Evolutionary conservation across 1,284 basidiomycete genomes (phyloP).

Genomic region (Puccinia polysora): DNA sequence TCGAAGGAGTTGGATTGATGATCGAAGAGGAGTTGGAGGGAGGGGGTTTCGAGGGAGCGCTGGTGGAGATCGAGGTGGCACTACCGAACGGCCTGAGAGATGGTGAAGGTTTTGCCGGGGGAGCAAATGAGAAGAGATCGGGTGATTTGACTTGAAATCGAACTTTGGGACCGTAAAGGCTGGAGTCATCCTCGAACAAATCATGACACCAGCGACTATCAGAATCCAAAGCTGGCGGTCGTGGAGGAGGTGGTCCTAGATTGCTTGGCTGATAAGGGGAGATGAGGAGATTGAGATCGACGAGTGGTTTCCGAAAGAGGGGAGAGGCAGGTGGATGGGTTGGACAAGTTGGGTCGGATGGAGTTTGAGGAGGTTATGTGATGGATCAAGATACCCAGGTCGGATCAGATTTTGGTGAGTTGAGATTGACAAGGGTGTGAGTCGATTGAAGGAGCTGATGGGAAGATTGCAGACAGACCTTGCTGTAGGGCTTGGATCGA

Average conservation of each 20-base stretch:
- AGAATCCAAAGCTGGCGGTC: background rate
- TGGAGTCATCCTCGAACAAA: conserved; percentile 27
- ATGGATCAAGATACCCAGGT: background rate
- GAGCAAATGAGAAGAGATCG: background rate
- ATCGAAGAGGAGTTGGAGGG: background rate
- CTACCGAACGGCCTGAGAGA: conserved; percentile 32
- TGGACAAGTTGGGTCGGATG: background rate
- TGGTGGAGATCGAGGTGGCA: background rate
- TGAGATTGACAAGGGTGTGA: background rate
- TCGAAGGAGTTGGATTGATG: no score
- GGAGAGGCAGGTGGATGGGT: background rate
- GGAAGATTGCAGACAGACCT: conserved; percentile 1
- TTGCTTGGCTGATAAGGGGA: background rate
- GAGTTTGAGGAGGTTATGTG: background rate
- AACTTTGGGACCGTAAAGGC: conserved; percentile 29
- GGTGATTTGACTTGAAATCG: background rate
- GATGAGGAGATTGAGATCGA: background rate
- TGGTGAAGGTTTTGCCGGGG: conserved; percentile 20
- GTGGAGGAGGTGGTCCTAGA: background rate
- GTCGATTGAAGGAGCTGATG: background rate
- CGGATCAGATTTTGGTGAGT: background rate
- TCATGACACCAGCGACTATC: conserved; percentile 23
- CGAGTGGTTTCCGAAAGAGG: background rate
- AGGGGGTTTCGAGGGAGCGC: background rate
- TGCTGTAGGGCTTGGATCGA: conserved; percentile 7